phyloP scores from a whole-genome alignment of 2,329 filamentous ascomycete species.

The Xylaria multiplex region DNA sequence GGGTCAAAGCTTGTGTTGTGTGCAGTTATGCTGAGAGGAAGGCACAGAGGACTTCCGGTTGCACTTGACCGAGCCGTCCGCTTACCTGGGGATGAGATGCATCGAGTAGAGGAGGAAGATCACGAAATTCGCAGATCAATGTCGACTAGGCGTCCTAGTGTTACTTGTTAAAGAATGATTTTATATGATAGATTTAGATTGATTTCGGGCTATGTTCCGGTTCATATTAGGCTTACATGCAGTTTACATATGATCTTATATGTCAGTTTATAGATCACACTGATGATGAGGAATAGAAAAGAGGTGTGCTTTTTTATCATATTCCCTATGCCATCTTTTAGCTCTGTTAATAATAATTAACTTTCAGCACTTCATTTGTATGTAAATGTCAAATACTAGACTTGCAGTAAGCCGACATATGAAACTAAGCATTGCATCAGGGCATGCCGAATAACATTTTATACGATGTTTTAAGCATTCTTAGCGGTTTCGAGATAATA shows the following conservation, averaged over 20 bases:
- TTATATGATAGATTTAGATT: background rate
- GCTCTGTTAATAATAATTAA: too few relatives aligned
- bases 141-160: slow-evolving; percentile 47
- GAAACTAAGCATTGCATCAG: too few relatives aligned
- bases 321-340: too few relatives aligned
- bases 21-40: slow-evolving; percentile 65
- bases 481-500: slow-evolving; percentile 15
- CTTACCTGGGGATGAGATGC: slow-evolving; percentile 53
- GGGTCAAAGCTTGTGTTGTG: slow-evolving; percentile 67
- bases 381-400: too few relatives aligned
- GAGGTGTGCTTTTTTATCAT: too few relatives aligned
- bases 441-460: background rate
- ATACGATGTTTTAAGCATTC: slow-evolving; percentile 2
- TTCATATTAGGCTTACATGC: background rate
- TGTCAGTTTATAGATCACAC: background rate
- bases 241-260: background rate
- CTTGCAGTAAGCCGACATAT: too few relatives aligned
- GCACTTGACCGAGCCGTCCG: slow-evolving; percentile 64
- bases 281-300: background rate
- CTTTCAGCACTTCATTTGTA: too few relatives aligned
- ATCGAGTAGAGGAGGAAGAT: slow-evolving; percentile 55
- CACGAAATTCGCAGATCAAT: slow-evolving; percentile 53
- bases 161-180: slow-evolving; percentile 11
- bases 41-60: slow-evolving; percentile 65
- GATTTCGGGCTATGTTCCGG: background rate